phyloP scores from a whole-genome alignment of 2,329 filamentous ascomycete genomes.

The Colletotrichum sojae region DNA sequence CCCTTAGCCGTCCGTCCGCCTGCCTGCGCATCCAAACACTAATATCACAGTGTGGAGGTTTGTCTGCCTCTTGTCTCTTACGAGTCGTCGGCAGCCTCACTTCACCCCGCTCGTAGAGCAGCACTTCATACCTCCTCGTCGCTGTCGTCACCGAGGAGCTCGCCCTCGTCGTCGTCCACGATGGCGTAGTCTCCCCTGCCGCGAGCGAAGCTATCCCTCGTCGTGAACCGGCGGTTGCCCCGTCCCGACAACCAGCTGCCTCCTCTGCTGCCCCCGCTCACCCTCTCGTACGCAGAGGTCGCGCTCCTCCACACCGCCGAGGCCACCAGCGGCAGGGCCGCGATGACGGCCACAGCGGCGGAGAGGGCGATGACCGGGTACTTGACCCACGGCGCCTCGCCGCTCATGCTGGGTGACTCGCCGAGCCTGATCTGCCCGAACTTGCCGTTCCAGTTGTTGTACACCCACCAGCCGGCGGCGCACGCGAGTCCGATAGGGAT shows the following conservation, averaged over 20 bases:
- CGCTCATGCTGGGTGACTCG: conserved; percentile 74
- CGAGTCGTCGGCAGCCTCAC: background rate
- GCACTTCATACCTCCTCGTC: conserved; percentile 80
- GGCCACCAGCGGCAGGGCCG: conserved; percentile 78
- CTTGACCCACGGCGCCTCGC: conserved; percentile 82
- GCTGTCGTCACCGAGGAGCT: conserved; percentile 92
- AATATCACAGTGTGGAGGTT: conserved; percentile 12
- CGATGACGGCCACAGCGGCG: conserved; percentile 71
- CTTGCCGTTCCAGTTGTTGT: conserved; percentile 86
- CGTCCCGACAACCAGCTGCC: conserved; percentile 69
- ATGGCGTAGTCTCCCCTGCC: conserved; percentile 89
- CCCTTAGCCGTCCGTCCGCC: background rate
- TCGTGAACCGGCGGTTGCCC: conserved; percentile 81
- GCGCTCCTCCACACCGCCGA: conserved; percentile 80
- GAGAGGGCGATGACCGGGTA: conserved; percentile 84
- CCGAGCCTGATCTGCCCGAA: conserved; percentile 94
- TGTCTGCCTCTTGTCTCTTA: background rate
- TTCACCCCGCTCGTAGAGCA: conserved; percentile 1
- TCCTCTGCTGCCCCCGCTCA: conserved; percentile 64
- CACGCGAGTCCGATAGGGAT: conserved; percentile 80
- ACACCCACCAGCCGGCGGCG: conserved; percentile 86
- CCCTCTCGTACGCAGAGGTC: conserved; percentile 65
- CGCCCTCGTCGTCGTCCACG: conserved; percentile 94
- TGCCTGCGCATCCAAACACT: conserved; percentile 25
- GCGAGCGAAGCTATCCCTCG: conserved; percentile 88